Conservation (phyloP, 2,329 filamentous ascomycete species). For the Stylonectria norvegica region DNA sequence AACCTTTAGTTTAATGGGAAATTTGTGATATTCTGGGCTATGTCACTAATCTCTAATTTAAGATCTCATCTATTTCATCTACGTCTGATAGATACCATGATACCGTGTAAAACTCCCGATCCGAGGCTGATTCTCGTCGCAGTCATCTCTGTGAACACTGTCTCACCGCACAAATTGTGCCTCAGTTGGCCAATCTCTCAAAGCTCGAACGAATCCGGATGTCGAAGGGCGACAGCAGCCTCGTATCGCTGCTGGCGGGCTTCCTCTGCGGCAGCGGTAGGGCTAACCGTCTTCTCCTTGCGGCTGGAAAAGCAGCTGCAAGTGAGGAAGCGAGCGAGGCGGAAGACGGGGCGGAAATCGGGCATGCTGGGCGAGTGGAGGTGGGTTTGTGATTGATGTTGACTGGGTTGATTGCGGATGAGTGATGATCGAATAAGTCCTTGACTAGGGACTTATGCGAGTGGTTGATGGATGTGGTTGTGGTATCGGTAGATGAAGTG, state of each 20-base stretch:
- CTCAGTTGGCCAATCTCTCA: too few relatives aligned
- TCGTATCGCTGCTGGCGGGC: too few relatives aligned
- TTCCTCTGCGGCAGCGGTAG: too few relatives aligned
- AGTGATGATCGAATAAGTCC: background rate
- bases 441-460: background rate
- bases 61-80: too few relatives aligned
- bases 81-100: too few relatives aligned
- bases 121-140: too few relatives aligned
- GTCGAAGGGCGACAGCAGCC: too few relatives aligned
- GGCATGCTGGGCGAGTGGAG: constrained; percentile 9
- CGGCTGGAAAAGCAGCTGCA: background rate
- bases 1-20: background rate
- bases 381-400: background rate
- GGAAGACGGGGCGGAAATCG: constrained; percentile 15
- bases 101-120: too few relatives aligned
- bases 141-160: too few relatives aligned
- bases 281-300: background rate
- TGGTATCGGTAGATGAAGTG: background rate
- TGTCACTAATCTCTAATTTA: too few relatives aligned
- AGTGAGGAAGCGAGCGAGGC: constrained; percentile 1
- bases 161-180: too few relatives aligned
- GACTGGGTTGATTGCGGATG: background rate
- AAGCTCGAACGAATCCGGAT: too few relatives aligned
- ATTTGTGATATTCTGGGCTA: background rate
- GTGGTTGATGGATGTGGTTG: background rate